These are phyloP conservation scores for Ceratocystiopsis brevicomis DNA, from an alignment of 2,329 filamentous ascomycete species.

Conservation along the genomic window DNA sequence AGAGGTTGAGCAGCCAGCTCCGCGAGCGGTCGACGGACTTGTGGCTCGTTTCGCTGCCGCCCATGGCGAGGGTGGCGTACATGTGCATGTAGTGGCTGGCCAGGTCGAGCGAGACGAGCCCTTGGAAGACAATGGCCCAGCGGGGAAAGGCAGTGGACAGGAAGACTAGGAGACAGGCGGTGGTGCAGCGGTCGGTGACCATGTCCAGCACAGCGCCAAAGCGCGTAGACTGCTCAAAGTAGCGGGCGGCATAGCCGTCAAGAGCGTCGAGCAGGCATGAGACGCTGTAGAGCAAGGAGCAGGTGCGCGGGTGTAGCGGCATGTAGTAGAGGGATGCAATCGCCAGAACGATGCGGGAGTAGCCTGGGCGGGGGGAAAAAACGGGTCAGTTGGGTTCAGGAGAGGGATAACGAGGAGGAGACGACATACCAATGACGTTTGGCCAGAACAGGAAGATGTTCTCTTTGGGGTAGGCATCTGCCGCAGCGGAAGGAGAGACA, in stretches of 20 bases:
- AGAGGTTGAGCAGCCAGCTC: constrained; percentile 80
- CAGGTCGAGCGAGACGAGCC: constrained; percentile 77
- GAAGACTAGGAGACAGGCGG: constrained; percentile 85
- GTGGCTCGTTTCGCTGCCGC: constrained; percentile 61
- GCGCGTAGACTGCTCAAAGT: constrained; percentile 78
- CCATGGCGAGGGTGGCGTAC: constrained; percentile 86
- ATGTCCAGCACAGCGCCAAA: constrained; percentile 97
- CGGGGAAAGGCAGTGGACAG: constrained; percentile 84
- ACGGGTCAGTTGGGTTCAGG: neutral
- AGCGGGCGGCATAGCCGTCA: constrained; percentile 79
- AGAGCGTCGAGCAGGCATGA: constrained; percentile 91
- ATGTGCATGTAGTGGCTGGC: constrained; percentile 98
- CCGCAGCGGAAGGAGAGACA: constrained; percentile 12
- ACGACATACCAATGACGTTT: constrained; percentile 51
- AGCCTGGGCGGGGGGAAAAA: constrained; percentile 30
- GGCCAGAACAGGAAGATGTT: constrained; percentile 72
- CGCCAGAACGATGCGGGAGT: constrained; percentile 60
- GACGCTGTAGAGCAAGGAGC: constrained; percentile 75
- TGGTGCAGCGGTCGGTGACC: constrained; percentile 97
- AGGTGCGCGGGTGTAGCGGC: constrained; percentile 93
- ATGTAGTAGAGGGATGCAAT: constrained; percentile 95
- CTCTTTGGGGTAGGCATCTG: constrained; percentile 27
- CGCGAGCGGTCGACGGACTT: constrained; percentile 82
- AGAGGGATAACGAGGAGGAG: neutral
- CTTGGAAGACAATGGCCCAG: constrained; percentile 88